Percentiles rank a stretch among this genome's conserved stretches.
Conservation (phyloP, 2,329 filamentous ascomycete genomes). For the Bertia moriformis region DNA sequence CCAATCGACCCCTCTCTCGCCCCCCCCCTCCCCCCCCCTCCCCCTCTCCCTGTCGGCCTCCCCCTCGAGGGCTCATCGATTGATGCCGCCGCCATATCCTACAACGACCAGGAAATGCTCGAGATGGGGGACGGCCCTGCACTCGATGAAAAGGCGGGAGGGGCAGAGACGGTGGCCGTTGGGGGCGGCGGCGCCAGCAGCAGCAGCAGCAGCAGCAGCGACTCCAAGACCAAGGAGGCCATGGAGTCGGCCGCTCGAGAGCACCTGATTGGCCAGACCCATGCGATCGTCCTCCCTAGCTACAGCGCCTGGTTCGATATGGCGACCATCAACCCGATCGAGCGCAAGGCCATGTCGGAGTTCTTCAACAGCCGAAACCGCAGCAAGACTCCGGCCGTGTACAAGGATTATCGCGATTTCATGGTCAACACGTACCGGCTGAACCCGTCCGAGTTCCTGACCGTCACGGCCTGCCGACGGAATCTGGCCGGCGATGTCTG, state of each 20-base stretch:
- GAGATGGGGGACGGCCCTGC: conserved; percentile 33
- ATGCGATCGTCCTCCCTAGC: conserved; percentile 89
- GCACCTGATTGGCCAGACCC: conserved; percentile 83
- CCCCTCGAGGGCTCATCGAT: conserved; percentile 9
- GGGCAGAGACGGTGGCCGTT: conserved; percentile 24
- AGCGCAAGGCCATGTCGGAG: conserved; percentile 87
- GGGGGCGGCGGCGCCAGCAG: conserved; percentile 27
- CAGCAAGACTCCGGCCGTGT: conserved; percentile 92
- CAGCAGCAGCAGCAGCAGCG: conserved; percentile 32
- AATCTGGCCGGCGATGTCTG: conserved; percentile 96
- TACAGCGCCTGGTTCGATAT: conserved; percentile 99
- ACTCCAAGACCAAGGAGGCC: conserved; percentile 61
- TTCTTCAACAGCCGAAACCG: conserved; percentile 98
- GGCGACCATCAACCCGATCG: conserved; percentile 77
- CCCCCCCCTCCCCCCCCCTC: conserved; percentile 38
- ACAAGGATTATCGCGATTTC: conserved; percentile 98
- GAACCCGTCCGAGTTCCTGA: conserved; percentile 90
- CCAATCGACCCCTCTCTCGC: conserved; percentile 47
- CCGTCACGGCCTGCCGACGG: conserved; percentile 85
- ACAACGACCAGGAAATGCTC: conserved; percentile 69
- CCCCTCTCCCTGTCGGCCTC: conserved; percentile 34
- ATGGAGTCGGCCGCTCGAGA: conserved; percentile 78
- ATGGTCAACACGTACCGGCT: conserved; percentile 99
- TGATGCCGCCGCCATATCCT: conserved; percentile 7
- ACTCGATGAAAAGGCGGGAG: conserved; percentile 31